Conservation (phyloP, 1,284 basidiomycete genomes). For the Calocybe gambosa region DNA sequence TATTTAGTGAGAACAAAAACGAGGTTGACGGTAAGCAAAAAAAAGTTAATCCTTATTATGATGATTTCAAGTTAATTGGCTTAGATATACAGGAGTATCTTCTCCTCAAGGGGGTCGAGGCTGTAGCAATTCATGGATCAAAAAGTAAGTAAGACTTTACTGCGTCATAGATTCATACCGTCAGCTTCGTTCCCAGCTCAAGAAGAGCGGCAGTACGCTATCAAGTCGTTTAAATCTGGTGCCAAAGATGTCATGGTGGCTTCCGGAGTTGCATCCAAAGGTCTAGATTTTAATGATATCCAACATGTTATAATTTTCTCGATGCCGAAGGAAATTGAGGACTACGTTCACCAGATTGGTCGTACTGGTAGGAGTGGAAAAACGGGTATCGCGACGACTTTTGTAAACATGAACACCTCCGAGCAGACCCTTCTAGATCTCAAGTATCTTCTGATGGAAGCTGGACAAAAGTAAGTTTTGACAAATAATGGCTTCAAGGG, state of each 20-base stretch:
- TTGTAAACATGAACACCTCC: slow-evolving; percentile 95
- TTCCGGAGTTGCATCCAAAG: slow-evolving; percentile 95
- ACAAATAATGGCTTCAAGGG: slow-evolving; percentile 1
- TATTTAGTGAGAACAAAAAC: slow-evolving; percentile 99
- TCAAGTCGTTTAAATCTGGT: slow-evolving; percentile 94
- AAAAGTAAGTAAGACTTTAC: slow-evolving; percentile 58
- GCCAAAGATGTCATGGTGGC: slow-evolving; percentile 99
- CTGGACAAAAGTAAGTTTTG: slow-evolving; percentile 76
- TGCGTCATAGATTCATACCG: neutral
- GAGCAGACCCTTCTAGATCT: slow-evolving; percentile 96
- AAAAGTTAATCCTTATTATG: neutral
- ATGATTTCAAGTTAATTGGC: slow-evolving; percentile 3
- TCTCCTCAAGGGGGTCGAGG: slow-evolving; percentile 94
- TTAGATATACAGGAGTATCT: slow-evolving; percentile 98
- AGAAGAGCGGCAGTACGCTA: slow-evolving; percentile 98
- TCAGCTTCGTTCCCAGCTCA: slow-evolving; percentile 54
- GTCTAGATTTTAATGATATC: slow-evolving; percentile 97
- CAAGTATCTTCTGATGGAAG: slow-evolving; percentile 96
- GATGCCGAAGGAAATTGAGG: slow-evolving; percentile 99
- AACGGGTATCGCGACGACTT: slow-evolving; percentile 99
- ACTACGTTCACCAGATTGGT: slow-evolving; percentile 98
- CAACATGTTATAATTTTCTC: slow-evolving; percentile 97
- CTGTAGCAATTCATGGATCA: slow-evolving; percentile 97
- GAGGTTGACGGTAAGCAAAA: slow-evolving; percentile 83
- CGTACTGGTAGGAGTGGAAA: slow-evolving; percentile 97